Evolutionary conservation across 192 early-diverging fungal genomes (phyloP), one percentile per base, ranked within the genome.

Genomic region (Rhizophagus clarus): DNA sequence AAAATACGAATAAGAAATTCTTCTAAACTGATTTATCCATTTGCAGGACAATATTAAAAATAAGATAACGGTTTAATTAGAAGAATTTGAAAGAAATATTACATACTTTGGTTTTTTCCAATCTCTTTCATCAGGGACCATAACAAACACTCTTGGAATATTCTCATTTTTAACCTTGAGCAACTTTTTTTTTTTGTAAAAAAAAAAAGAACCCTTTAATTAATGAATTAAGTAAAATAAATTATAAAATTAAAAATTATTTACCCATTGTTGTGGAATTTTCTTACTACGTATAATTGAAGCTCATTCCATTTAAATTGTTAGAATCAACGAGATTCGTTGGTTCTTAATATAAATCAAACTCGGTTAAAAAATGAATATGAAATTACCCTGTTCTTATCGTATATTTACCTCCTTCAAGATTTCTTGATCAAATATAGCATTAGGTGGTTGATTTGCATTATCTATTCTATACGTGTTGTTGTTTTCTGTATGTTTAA

Each of bases 41-140:
- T 22, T 6, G 29, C 31, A 12, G 87, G 85, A n/a, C 17, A 56
- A 56, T 56, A 17, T 56, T 56, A 20, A 20, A 56, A 56, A 20
- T 56, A 56, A 20, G n/a, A 56, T 56, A 40, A 40, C 37, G 6
- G 6, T 56, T 17, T n/a, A 0, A 56, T 20, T 20, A 20, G 4
- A 20, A 45, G 1, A 2, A 45, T 2, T 40, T 10, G 9, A 42
- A 17, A 20, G 51, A 56, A 56, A 20, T 20, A 3, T 32, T 32
- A 32, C 32, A 32, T 32, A 32, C 32, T 32, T 3, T 49, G 47
- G 47, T 14, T 49, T 49, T 49, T 49, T 49, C 47, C 47, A 49
- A 7, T 11, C 6, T 49, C 12, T 49, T 49, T 11, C 12, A 49
- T 49, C 47, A 49, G 47, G 47, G 47, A 49, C 14, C 47, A 49